Evolutionary conservation across 768 basidiomycete genomes (phyloP), one percentile per base, ranked within the genome.

Genomic region (Kwoniella sp.): DNA sequence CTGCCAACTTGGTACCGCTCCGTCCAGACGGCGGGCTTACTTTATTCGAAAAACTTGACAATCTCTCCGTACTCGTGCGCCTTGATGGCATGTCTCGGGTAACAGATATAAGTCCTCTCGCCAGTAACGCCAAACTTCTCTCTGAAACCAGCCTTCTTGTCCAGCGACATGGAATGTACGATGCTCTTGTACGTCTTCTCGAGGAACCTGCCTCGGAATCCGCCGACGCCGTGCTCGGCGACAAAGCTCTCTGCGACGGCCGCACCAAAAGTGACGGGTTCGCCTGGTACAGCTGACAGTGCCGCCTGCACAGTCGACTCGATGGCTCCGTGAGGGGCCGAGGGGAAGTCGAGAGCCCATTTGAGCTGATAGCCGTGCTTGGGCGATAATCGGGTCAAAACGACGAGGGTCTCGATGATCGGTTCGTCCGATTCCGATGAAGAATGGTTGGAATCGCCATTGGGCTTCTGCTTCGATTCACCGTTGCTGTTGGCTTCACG

Each of bases 281-380:
- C 79, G 30, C 82, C 80, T 15, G 79, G 76, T 34, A 83, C 69
- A 60, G 82, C 75, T 58, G 77, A 81, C 53, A 87, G 81, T 0
- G 84, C 84, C 4, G 81, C 81, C 68, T 83, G 82, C 56, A 87
- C 86, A 63, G 86, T 82, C 15, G 76, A 75, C 63, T 87, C 86
- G 1, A 86, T 86, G 0, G 85, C 86, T 23, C 86, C 86, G 61
- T 84, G 84, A 0, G 85, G 85, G 0, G 86, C 84, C 28, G 81
- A 72, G 5, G 86, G 86, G 75, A 87, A 87, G 25, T 85, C 84
- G 20, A 83, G 79, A 1, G 84, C 83, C 67, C 87, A 86, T 75
- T 87, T 87, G 72, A 87, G 85, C 77, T 85, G 86, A 47, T 83
- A 78, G 23, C 81, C 77, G 13, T 76, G 73, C 28, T 82, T 80